Evolutionary conservation across 805 yeast species (phyloP).

Genomic region (Candida parachauliodes): DNA sequence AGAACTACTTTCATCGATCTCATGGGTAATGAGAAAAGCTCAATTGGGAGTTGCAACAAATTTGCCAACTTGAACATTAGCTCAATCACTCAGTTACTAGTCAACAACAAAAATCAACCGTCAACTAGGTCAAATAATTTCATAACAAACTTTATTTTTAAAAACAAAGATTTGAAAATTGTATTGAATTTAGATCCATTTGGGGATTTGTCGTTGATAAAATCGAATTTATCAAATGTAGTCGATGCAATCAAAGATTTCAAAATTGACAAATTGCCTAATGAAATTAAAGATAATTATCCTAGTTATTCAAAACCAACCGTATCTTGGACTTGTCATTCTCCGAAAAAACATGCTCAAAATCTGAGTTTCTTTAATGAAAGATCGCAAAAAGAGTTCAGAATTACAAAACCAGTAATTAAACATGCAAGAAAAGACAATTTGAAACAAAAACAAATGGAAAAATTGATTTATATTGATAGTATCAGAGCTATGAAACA

Average conservation of each 20-base stretch:
- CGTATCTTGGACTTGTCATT: constrained; percentile 16
- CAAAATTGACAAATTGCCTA: constrained; percentile 10
- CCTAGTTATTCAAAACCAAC: constrained; percentile 36
- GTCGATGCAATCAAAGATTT: constrained; percentile 20
- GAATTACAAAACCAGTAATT: constrained; percentile 1
- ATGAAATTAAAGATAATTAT: constrained; percentile 3
- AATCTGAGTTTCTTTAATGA: background rate
- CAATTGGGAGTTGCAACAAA: constrained; percentile 14
- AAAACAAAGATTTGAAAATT: constrained; percentile 16
- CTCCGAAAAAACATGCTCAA: background rate
- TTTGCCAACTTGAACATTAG: constrained; percentile 26
- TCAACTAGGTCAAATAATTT: constrained; percentile 23
- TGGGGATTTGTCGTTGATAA: constrained; percentile 22
- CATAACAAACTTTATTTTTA: constrained; percentile 25
- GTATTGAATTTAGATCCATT: constrained; percentile 25
- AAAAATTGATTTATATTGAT: constrained; percentile 1
- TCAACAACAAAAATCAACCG: constrained; percentile 4
- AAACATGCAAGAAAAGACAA: background rate
- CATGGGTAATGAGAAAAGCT: constrained; percentile 26
- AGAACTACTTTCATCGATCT: constrained; percentile 23
- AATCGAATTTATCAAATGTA: constrained; percentile 24
- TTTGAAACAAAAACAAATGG: background rate
- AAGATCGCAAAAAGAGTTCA: background rate
- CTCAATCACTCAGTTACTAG: constrained; percentile 24
- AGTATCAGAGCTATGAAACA: background rate